Evolutionary conservation across 2,329 filamentous ascomycete genomes (phyloP).

Genomic region (Penicillium sp.): DNA sequence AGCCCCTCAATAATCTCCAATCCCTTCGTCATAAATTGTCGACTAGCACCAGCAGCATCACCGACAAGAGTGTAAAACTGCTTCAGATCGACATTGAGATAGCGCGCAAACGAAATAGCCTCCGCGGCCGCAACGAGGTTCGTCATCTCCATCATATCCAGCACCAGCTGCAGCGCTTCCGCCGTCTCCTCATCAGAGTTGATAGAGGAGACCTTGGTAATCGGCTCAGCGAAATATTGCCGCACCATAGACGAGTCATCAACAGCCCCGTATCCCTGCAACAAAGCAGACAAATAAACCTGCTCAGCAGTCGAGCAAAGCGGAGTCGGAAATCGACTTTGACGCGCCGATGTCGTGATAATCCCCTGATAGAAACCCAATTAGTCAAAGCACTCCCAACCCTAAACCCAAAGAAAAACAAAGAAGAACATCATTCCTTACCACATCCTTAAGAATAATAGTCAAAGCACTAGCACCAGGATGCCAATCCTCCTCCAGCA

Average conservation of each 20-base stretch:
- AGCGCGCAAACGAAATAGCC: constrained; percentile 47
- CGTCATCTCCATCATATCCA: constrained; percentile 46
- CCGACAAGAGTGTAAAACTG: constrained; percentile 48
- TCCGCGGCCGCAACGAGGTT: constrained; percentile 51
- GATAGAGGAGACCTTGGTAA: constrained; percentile 38
- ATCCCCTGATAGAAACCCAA: constrained; percentile 47
- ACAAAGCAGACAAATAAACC: constrained; percentile 59
- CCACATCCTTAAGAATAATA: constrained; percentile 60
- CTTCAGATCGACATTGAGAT: constrained; percentile 45
- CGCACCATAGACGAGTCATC: constrained; percentile 58
- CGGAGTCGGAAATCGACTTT: constrained; percentile 57
- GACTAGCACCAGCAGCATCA: constrained; percentile 48
- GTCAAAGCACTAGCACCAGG: constrained; percentile 58
- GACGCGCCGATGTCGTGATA: constrained; percentile 63
- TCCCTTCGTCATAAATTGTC: constrained; percentile 43
- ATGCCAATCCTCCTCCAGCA: constrained; percentile 52
- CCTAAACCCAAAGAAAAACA: not conserved
- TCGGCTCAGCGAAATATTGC: constrained; percentile 47
- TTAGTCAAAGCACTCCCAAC: not conserved
- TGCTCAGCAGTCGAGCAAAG: constrained; percentile 64
- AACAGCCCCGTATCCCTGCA: constrained; percentile 54
- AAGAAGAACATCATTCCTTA: constrained; percentile 18
- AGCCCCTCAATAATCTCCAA: constrained; percentile 37
- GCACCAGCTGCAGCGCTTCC: constrained; percentile 41
- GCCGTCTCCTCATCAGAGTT: constrained; percentile 32